Conservation (phyloP, 352 stramenopile species). For the Pythium plurisporium region DNA sequence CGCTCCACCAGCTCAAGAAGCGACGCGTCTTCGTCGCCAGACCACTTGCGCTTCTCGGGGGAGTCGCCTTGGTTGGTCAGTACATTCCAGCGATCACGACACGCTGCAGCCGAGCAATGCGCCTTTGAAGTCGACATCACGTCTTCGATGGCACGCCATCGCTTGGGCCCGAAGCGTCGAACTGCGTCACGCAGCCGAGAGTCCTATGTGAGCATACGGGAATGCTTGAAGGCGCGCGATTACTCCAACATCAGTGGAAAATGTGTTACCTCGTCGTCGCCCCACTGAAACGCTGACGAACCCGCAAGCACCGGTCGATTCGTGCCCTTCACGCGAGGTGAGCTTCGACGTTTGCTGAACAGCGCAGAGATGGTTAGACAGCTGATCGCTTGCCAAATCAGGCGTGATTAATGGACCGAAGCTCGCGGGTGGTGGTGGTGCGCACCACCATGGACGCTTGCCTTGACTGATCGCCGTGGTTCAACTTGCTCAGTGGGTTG, state of each 20-base stretch:
- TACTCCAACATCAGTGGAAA: not conserved
- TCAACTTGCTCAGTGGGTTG: not conserved
- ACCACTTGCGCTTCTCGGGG: slow-evolving; percentile 34
- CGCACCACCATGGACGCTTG: slow-evolving; percentile 5
- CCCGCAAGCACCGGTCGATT: too few relatives aligned
- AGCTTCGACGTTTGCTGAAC: too few relatives aligned
- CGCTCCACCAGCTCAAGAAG: slow-evolving; percentile 33
- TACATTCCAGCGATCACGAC: slow-evolving; percentile 33
- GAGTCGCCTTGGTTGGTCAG: slow-evolving; percentile 30
- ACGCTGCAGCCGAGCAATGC: slow-evolving; percentile 13
- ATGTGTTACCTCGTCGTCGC: too few relatives aligned
- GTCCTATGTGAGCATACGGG: not conserved
- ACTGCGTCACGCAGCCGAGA: slow-evolving; percentile 5
- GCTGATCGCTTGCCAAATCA: too few relatives aligned
- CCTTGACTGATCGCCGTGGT: too few relatives aligned
- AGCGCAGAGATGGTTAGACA: too few relatives aligned
- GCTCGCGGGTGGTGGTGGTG: not conserved
- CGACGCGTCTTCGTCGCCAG: slow-evolving; percentile 34
- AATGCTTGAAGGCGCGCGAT: not conserved
- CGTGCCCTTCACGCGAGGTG: too few relatives aligned
- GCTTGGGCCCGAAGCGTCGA: slow-evolving; percentile 1
- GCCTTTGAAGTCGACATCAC: slow-evolving; percentile 11
- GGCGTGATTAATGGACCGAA: not conserved
- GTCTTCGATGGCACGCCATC: slow-evolving; percentile 6
- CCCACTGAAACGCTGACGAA: too few relatives aligned